Base-by-base conservation (phyloP, 768 basidiomycete species). In the Paxillus ammoniavirescens region DNA sequence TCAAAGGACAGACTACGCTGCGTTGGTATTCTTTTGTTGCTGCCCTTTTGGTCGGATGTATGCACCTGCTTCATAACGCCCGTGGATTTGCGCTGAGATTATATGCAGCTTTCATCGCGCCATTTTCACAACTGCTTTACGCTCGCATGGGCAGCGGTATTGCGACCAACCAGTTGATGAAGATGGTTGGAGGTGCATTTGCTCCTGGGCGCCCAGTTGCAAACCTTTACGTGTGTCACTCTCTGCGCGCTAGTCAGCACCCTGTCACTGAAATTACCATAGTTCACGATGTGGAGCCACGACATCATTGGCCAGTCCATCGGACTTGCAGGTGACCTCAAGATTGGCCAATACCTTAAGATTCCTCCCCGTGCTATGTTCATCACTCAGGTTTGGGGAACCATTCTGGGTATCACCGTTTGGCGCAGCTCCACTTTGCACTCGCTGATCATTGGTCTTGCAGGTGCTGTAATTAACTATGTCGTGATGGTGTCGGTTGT, bases 241-340 rank as follows among this genome's bases (percentile, higher is more conserved):
- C 18, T 28, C 30, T 37, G 15, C 17, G 14, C 17, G 4, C 3
- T 13, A 1, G 14, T 10, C 23, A 12, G 18, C 38, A 28, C 9
- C 28, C n/a, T 21, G 13, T 23, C 30, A 47, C 15, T 42, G 8
- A 18, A 8, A 5, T 28, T 13, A 7, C 28, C 13, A 8, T 42
- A 84, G 82, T 85, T 85, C 68, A 78, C 81, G 0, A 84, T 83
- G 81, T 84, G 83, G 83, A 83, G 82, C 60, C 82, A 84, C 57
- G 82, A 82, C 57, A 78, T 82, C 44, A 72, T 86, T 36, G 68
- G 74, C 14, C 83, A 77, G 31, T 83, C 81, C 0, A 77, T 84
- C 47, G 61, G 60, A 31, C 72, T 84, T 10, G 80, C 72, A 15
- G 68, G 70, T 33, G 80, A 82, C 59, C 68, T 81, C 21, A 80